These are phyloP conservation scores for Akanthomyces lecanii DNA, from an alignment of 2,329 filamentous ascomycete genomes.

Conservation along the genomic window DNA sequence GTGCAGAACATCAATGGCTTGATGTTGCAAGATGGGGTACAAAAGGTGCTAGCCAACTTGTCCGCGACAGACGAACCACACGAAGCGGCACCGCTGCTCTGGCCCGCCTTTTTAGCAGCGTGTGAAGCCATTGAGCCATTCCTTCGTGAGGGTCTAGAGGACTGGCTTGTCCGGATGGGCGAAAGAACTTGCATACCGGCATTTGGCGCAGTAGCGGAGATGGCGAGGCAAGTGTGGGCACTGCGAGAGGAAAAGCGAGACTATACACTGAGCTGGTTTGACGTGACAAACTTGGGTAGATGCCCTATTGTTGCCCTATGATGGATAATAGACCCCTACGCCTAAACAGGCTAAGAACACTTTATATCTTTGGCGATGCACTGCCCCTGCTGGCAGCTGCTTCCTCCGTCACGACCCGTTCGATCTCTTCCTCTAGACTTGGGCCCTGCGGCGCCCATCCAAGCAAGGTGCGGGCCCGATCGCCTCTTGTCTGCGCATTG, in stretches of 20 bases:
- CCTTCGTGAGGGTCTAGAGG: neutral
- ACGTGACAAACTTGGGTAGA: neutral
- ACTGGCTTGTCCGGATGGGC: neutral
- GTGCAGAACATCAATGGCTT: conserved; percentile 12
- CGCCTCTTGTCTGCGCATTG: conserved; percentile 10
- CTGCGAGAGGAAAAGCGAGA: conserved; percentile 2
- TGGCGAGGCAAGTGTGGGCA: neutral
- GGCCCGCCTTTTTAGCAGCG: neutral
- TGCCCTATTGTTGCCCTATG: neutral
- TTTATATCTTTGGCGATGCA: neutral
- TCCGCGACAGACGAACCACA: neutral
- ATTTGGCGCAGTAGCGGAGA: neutral
- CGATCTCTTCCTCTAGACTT: conserved; percentile 5
- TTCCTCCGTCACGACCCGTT: neutral
- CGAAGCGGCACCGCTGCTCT: conserved; percentile 2
- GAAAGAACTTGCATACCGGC: neutral
- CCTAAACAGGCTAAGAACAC: no score
- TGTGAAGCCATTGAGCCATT: neutral
- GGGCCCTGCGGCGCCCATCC: conserved; percentile 11
- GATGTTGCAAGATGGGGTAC: conserved; percentile 8
- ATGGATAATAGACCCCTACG: neutral
- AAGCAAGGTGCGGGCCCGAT: conserved; percentile 2
- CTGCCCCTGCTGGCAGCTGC: neutral
- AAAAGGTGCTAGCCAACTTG: neutral
- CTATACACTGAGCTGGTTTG: conserved; percentile 10